Conservation (phyloP, 257 asterid genomes). For the Primulina huaijiensis region DNA sequence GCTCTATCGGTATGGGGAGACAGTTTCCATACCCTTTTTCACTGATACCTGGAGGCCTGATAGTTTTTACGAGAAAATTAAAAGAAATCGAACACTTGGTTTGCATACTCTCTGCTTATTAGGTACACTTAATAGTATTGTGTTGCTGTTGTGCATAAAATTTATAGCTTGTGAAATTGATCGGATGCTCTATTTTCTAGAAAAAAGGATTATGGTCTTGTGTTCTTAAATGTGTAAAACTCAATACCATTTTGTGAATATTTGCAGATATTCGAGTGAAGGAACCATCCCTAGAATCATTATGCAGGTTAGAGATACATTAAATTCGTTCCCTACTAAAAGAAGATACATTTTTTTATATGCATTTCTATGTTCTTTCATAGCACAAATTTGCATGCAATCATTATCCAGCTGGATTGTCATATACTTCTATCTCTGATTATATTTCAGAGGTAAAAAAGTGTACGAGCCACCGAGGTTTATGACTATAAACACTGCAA, state of each 20-base stretch:
- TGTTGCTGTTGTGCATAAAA: background rate
- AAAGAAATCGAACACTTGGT: slow-evolving; percentile 58
- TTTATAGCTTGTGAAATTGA: background rate
- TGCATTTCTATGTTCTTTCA: background rate
- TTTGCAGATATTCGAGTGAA: slow-evolving; percentile 80
- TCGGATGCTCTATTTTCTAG: background rate
- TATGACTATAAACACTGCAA: slow-evolving; percentile 81
- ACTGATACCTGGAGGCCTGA: slow-evolving; percentile 95
- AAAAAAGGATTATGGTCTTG: background rate
- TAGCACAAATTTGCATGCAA: background rate
- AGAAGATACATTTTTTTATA: slow-evolving; percentile 1
- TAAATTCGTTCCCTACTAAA: background rate
- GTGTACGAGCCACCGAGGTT: slow-evolving; percentile 82
- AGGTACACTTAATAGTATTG: slow-evolving; percentile 39
- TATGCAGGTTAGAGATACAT: slow-evolving; percentile 65
- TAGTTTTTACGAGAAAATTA: slow-evolving; percentile 83
- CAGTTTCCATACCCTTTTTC: slow-evolving; percentile 83
- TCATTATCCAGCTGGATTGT: slow-evolving; percentile 2
- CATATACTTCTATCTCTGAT: slow-evolving; percentile 9
- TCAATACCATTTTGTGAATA: slow-evolving; percentile 14
- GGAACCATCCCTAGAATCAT: slow-evolving; percentile 81
- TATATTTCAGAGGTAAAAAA: slow-evolving; percentile 66
- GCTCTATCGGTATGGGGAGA: slow-evolving; percentile 90
- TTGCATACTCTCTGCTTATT: slow-evolving; percentile 86
- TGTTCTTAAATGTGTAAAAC: background rate